Conservation (phyloP, 2,329 filamentous ascomycete genomes). For the Xylariaceae sp. region DNA sequence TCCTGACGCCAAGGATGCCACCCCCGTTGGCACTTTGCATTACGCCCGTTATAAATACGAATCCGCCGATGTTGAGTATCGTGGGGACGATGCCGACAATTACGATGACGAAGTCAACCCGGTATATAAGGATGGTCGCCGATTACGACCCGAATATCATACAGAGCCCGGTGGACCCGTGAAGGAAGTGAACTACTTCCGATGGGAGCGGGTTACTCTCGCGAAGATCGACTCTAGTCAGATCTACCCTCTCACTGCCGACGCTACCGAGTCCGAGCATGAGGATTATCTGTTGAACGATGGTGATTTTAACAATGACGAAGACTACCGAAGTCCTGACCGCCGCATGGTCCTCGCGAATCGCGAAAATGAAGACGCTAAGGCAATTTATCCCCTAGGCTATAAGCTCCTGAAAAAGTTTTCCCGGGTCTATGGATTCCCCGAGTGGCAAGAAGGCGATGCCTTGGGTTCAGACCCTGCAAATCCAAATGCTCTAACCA, state of each 20-base stretch:
- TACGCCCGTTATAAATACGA: slow-evolving; percentile 13
- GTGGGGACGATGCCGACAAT: not conserved
- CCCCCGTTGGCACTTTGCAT: slow-evolving; percentile 13
- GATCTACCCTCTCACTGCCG: too few relatives aligned
- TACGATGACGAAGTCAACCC: slow-evolving; percentile 6
- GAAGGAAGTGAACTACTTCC: slow-evolving; percentile 12
- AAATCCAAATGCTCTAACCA: slow-evolving; percentile 2
- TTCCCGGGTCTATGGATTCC: slow-evolving; percentile 1
- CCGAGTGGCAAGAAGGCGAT: slow-evolving; percentile 11
- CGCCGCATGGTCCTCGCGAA: slow-evolving; percentile 1
- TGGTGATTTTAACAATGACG: slow-evolving; percentile 7
- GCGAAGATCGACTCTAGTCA: too few relatives aligned
- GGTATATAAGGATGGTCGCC: not conserved
- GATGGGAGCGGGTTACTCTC: slow-evolving; percentile 10
- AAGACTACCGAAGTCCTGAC: not conserved
- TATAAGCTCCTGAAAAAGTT: slow-evolving; percentile 12
- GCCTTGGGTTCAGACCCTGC: slow-evolving; percentile 9
- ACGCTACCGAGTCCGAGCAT: not conserved
- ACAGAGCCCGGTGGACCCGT: not conserved
- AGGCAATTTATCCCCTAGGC: slow-evolving; percentile 7
- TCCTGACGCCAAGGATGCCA: slow-evolving; percentile 6
- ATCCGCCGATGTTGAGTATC: not conserved
- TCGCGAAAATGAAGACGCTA: slow-evolving; percentile 1
- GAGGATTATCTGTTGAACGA: slow-evolving; percentile 15
- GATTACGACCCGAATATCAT: slow-evolving; percentile 10